Evolutionary conservation across 2,329 filamentous ascomycete genomes (phyloP).

Genomic region (Daldinia sp.): DNA sequence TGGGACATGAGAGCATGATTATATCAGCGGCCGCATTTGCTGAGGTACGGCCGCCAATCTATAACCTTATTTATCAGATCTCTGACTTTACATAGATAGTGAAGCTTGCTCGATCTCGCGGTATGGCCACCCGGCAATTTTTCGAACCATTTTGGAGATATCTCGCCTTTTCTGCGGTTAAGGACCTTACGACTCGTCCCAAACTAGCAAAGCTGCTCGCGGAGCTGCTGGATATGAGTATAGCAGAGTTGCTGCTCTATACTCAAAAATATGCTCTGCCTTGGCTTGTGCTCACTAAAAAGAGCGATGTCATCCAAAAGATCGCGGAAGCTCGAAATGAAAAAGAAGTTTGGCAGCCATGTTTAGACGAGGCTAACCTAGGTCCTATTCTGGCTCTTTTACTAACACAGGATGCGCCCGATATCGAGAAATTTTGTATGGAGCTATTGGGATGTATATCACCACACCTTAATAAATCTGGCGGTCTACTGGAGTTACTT

Average conservation of each 20-base stretch:
- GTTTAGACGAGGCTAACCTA: conserved; percentile 65
- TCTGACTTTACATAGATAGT: conserved; percentile 56
- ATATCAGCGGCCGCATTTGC: conserved; percentile 83
- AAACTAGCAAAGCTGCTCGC: conserved; percentile 83
- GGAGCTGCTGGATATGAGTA: conserved; percentile 78
- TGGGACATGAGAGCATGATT: conserved; percentile 83
- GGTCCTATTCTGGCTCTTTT: conserved; percentile 66
- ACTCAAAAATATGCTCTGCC: conserved; percentile 87
- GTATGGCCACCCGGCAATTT: conserved; percentile 70
- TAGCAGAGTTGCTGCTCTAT: conserved; percentile 75
- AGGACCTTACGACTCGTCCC: conserved; percentile 81
- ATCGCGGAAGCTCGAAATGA: conserved; percentile 82
- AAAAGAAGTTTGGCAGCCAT: conserved; percentile 64
- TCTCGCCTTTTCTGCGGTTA: conserved; percentile 81
- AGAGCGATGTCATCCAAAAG: conserved; percentile 78
- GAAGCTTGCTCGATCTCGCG: conserved; percentile 72
- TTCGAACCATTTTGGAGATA: conserved; percentile 90
- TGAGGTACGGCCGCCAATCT: conserved; percentile 63
- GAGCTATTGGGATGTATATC: conserved; percentile 74
- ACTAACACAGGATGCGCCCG: conserved; percentile 63
- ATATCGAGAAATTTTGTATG: conserved; percentile 72
- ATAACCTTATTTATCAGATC: background rate
- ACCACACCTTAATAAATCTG: conserved; percentile 72
- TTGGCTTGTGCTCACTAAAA: conserved; percentile 81
- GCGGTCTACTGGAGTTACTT: conserved; percentile 73